Conservation (phyloP, 495 filamentous ascomycete genomes). For the Daldinia bambusicola region DNA sequence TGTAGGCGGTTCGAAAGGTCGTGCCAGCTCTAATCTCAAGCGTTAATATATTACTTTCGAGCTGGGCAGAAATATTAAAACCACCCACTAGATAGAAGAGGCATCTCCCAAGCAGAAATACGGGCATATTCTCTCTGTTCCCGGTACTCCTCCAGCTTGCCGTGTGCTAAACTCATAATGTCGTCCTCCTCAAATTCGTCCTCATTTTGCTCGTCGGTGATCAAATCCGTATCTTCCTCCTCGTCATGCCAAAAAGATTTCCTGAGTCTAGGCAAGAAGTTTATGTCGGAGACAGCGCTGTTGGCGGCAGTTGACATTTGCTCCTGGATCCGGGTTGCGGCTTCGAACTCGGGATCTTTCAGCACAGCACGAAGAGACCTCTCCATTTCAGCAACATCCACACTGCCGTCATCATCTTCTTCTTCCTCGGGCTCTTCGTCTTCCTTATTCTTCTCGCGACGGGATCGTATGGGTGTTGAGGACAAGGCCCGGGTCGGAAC, state of each 20-base stretch:
- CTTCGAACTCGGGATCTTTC: conserved; percentile 10
- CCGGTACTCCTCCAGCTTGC: conserved; percentile 86
- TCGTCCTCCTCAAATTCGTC: conserved; percentile 74
- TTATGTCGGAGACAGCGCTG: conserved; percentile 6
- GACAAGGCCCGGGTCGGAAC: conserved; percentile 53
- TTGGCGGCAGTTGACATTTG: conserved; percentile 10
- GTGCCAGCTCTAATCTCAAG: conserved; percentile 72
- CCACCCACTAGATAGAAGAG: conserved; percentile 80
- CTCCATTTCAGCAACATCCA: conserved; percentile 25
- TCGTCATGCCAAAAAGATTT: conserved; percentile 55
- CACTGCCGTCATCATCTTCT: conserved; percentile 22
- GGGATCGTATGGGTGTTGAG: conserved; percentile 48
- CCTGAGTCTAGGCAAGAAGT: conserved; percentile 12
- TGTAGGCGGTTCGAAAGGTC: conserved; percentile 79
- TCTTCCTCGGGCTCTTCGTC: conserved; percentile 26
- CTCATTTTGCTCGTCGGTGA: conserved; percentile 53
- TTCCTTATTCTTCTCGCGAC: conserved; percentile 30
- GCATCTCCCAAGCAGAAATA: conserved; percentile 95
- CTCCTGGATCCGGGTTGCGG: conserved; percentile 17
- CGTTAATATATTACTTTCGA: conserved; percentile 43
- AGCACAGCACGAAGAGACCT: conserved; percentile 8
- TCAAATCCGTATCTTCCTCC: conserved; percentile 55
- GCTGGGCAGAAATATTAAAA: neutral
- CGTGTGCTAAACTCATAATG: conserved; percentile 81
- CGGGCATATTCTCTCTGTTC: conserved; percentile 90